A percentile compares a stretch with the other conserved stretches of the same genome.
These are phyloP conservation scores for Blastobotrys terrestris DNA, from an alignment of 805 yeast species.

Conservation along the genomic window DNA sequence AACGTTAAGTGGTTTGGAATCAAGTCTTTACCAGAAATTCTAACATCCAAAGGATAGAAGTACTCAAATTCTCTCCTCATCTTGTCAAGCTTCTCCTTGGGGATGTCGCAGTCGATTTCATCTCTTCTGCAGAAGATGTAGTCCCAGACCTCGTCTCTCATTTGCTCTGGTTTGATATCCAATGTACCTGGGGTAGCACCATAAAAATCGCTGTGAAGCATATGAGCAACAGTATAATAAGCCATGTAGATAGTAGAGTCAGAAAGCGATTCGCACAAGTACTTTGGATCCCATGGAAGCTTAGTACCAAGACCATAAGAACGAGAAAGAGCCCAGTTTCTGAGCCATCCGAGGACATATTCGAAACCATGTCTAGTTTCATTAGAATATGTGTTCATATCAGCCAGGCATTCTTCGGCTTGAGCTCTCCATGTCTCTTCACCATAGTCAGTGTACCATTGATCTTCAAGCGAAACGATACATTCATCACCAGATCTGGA, in stretches of 20 bases:
- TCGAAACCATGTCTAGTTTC: conserved; percentile 91
- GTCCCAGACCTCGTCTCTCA: conserved; percentile 93
- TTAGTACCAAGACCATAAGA: conserved; percentile 92
- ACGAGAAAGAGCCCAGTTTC: conserved; percentile 97
- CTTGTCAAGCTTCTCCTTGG: conserved; percentile 55
- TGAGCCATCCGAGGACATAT: conserved; percentile 91
- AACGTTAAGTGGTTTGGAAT: conserved; percentile 96
- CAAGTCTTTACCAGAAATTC: conserved; percentile 93
- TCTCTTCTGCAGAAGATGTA: conserved; percentile 76
- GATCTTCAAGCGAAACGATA: conserved; percentile 95
- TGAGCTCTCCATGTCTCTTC: conserved; percentile 81
- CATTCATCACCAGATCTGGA: conserved; percentile 97
- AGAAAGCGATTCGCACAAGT: conserved; percentile 87
- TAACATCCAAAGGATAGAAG: conserved; percentile 90
- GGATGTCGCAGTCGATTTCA: conserved; percentile 46
- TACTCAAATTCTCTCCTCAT: conserved; percentile 93
- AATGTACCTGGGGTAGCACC: conserved; percentile 73
- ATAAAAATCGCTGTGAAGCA: conserved; percentile 78
- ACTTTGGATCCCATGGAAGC: conserved; percentile 95
- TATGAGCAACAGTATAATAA: conserved; percentile 83
- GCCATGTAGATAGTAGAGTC: conserved; percentile 96
- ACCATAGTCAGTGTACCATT: conserved; percentile 97
- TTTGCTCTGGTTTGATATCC: conserved; percentile 67
- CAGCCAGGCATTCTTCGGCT: conserved; percentile 70
- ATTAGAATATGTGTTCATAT: conserved; percentile 70